phyloP scores from a whole-genome alignment of 225 moss, liverwort and hornwort species.

The Anthoceros angustus region DNA sequence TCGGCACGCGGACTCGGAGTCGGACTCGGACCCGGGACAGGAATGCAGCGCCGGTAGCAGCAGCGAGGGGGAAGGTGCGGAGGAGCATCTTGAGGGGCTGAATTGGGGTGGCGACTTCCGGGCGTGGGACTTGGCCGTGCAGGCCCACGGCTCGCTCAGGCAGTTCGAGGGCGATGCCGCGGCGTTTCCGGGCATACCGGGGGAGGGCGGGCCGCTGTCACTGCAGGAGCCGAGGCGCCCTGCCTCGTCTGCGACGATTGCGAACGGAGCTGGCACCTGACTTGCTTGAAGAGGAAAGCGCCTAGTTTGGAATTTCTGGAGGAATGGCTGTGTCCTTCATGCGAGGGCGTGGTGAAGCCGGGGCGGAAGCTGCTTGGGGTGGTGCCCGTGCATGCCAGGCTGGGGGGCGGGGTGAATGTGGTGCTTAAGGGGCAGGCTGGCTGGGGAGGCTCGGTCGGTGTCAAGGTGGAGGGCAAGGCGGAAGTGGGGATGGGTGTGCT shows the following conservation, averaged over 20 bases:
- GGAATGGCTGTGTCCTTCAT: constrained; percentile 42
- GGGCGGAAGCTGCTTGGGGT: neutral
- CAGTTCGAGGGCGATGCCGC: constrained; percentile 23
- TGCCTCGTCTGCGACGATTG: constrained; percentile 50
- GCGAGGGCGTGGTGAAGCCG: constrained; percentile 19
- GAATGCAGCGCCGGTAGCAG: neutral
- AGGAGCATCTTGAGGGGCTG: neutral
- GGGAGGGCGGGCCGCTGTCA: constrained; percentile 21
- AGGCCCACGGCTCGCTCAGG: constrained; percentile 28
- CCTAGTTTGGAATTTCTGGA: constrained; percentile 29
- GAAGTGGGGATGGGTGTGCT: too few relatives aligned
- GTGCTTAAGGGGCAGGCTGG: too few relatives aligned
- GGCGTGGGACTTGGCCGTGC: constrained; percentile 44
- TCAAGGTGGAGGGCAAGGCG: too few relatives aligned
- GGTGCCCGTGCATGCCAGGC: neutral
- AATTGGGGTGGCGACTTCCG: neutral
- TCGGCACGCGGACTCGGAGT: neutral
- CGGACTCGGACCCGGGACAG: neutral
- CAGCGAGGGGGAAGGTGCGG: neutral
- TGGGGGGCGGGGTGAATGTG: too few relatives aligned
- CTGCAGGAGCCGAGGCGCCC: constrained; percentile 27
- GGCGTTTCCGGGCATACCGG: constrained; percentile 34
- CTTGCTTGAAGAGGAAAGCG: constrained; percentile 34
- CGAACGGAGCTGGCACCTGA: constrained; percentile 33
- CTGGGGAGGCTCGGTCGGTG: too few relatives aligned